Evolutionary conservation across 345 rosid species (phyloP).

Genomic region (Populus tremula): DNA sequence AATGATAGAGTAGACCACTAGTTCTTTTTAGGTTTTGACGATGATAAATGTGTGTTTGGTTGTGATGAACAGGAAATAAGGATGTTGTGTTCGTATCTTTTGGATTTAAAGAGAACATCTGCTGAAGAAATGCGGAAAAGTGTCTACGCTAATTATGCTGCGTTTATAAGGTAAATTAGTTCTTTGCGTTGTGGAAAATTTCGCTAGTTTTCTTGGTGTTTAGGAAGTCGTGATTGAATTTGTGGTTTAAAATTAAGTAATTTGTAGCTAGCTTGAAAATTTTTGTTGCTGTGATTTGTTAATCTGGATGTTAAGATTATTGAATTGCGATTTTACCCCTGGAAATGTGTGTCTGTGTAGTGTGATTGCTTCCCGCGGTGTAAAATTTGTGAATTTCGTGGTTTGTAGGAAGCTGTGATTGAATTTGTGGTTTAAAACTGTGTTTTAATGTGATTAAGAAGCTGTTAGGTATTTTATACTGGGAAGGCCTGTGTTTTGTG

Average conservation of each 20-base stretch:
- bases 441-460: background rate
- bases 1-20: background rate
- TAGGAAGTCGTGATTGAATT: background rate
- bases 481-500: background rate
- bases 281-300: background rate
- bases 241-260: background rate
- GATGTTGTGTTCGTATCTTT: constrained; percentile 68
- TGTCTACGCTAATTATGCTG: constrained; percentile 94
- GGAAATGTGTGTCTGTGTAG: background rate
- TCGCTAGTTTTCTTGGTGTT: background rate
- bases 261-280: background rate
- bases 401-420: background rate
- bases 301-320: background rate
- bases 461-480: background rate
- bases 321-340: background rate
- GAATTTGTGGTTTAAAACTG: background rate
- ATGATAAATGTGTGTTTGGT: background rate
- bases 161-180: constrained; percentile 75
- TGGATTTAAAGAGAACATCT: constrained; percentile 95
- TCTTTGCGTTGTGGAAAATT: background rate
- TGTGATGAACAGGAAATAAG: constrained; percentile 68
- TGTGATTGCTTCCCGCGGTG: background rate
- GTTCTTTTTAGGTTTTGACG: background rate
- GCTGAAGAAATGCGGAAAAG: constrained; percentile 99
- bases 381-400: background rate